Percentiles rank a stretch among this genome's conserved stretches.
Conservation (phyloP, 73 alveolate species). For the Halteria grandinella region DNA sequence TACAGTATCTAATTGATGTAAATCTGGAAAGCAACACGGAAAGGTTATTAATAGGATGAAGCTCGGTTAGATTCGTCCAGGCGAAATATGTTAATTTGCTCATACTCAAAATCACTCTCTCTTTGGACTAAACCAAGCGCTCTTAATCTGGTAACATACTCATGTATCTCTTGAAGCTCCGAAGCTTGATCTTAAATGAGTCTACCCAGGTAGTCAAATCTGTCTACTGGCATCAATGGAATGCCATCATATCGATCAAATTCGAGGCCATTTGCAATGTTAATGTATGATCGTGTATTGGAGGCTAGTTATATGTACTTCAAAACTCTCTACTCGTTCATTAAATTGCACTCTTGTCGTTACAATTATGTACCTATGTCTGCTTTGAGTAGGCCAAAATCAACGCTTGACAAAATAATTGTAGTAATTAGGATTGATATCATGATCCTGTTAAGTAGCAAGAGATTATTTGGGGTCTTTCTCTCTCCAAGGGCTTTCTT, state of each 20-base stretch:
- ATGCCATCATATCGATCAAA: conserved; percentile 3
- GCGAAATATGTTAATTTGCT: background rate
- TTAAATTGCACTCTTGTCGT: background rate
- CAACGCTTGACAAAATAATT: background rate
- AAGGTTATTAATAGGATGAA: background rate
- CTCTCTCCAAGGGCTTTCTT: conserved; percentile 44
- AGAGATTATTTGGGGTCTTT: conserved; percentile 14
- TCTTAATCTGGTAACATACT: background rate
- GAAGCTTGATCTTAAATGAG: background rate
- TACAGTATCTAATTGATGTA: too few species aligned
- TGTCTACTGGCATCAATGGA: background rate
- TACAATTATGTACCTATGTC: background rate
- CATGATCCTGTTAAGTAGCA: conserved; percentile 3
- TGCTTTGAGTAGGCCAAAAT: conserved; percentile 9
- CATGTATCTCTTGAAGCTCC: background rate
- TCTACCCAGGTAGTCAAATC: background rate
- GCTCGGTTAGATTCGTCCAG: background rate
- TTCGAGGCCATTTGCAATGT: conserved; percentile 20
- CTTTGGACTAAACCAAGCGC: background rate
- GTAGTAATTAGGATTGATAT: background rate
- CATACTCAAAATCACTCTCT: background rate
- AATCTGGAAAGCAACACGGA: conserved; percentile 14
- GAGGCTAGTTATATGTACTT: background rate
- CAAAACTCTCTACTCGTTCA: background rate
- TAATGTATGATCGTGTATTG: conserved; percentile 22